phyloP scores from a whole-genome alignment of 257 asterid genomes.

The Primulina tabacum region DNA sequence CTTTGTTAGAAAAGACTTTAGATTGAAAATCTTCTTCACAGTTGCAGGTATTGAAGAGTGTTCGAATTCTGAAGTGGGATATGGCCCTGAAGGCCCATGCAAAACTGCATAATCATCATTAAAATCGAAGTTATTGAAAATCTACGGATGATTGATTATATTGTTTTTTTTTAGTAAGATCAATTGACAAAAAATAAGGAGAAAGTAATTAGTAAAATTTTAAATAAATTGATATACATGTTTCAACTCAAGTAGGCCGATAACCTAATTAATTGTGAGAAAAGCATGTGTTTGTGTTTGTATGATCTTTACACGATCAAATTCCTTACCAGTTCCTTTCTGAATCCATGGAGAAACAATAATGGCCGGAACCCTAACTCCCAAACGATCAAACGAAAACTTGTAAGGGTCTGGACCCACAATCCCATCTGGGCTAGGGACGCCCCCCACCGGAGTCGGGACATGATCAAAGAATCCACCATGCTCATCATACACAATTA shows the following conservation, averaged over 20 bases:
- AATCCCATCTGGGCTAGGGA: constrained; percentile 69
- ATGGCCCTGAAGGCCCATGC: constrained; percentile 62
- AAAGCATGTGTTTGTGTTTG: no score
- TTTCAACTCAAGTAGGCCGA: no score
- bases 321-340: constrained; percentile 52
- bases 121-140: no score
- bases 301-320: neutral
- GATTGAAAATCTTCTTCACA: constrained; percentile 58
- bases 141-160: no score
- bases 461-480: constrained; percentile 83
- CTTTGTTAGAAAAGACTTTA: constrained; percentile 49
- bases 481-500: constrained; percentile 65
- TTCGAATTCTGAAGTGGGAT: constrained; percentile 60
- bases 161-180: no score
- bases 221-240: no score
- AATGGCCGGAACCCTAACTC: constrained; percentile 70
- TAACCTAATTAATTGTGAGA: no score
- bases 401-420: constrained; percentile 60
- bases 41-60: constrained; percentile 77
- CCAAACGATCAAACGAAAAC: constrained; percentile 56
- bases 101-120: constrained; percentile 39
- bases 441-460: constrained; percentile 56
- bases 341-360: constrained; percentile 76
- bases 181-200: no score
- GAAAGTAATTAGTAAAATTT: no score